These are phyloP conservation scores for Penicillium subrubescens DNA, from an alignment of 495 filamentous ascomycete species.

Conservation along the genomic window DNA sequence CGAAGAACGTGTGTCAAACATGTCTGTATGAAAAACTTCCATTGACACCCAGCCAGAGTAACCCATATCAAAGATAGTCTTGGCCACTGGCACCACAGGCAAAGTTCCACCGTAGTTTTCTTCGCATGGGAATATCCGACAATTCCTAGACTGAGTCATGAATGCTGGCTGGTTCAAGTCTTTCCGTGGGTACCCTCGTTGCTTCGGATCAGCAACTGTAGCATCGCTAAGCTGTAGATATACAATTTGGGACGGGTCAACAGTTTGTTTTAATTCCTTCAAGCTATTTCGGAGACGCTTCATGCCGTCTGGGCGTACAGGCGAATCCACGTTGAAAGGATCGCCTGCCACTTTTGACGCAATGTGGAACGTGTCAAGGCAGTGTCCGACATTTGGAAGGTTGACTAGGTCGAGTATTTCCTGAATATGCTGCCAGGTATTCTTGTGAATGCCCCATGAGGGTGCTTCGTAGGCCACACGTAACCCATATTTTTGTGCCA, in stretches of 20 bases:
- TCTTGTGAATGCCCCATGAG: slow-evolving; percentile 14
- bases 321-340: slow-evolving; percentile 8
- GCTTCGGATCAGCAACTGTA: slow-evolving; percentile 11
- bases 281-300: background rate
- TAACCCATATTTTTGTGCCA: slow-evolving; percentile 13
- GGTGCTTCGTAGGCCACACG: slow-evolving; percentile 11
- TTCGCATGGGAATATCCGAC: slow-evolving; percentile 17
- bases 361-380: slow-evolving; percentile 16
- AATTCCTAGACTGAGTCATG: slow-evolving; percentile 20
- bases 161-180: slow-evolving; percentile 12
- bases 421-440: slow-evolving; percentile 17
- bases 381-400: slow-evolving; percentile 12
- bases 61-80: slow-evolving; percentile 16
- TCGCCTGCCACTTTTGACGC: slow-evolving; percentile 12
- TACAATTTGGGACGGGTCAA: slow-evolving; percentile 5
- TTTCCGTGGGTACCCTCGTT: slow-evolving; percentile 4
- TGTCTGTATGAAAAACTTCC: slow-evolving; percentile 21
- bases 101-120: slow-evolving; percentile 5
- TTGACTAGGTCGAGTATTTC: slow-evolving; percentile 10
- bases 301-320: background rate
- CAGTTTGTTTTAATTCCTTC: slow-evolving; percentile 6
- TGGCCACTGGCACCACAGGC: slow-evolving; percentile 8
- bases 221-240: slow-evolving; percentile 24
- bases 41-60: slow-evolving; percentile 15
- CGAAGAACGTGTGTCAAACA: slow-evolving; percentile 5